These are phyloP conservation scores for Russula sp. DNA, from an alignment of 768 basidiomycete species.

Conservation along the genomic window DNA sequence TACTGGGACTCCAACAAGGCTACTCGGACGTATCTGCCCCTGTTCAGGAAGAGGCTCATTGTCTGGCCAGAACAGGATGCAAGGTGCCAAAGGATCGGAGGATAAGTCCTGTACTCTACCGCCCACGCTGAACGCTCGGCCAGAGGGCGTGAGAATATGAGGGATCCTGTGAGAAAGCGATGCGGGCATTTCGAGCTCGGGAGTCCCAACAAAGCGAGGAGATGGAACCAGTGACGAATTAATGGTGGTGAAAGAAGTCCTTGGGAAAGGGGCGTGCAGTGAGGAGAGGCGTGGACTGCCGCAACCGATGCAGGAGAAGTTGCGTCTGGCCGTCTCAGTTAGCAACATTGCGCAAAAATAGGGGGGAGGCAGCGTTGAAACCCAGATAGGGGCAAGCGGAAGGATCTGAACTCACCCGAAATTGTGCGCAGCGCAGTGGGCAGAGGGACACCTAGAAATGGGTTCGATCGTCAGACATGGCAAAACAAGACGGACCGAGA, in stretches of 20 bases:
- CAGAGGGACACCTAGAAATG: conserved; percentile 51
- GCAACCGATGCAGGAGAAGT: conserved; percentile 71
- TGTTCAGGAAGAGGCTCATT: conserved; percentile 80
- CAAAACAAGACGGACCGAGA: too few species aligned
- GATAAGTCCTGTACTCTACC: conserved; percentile 80
- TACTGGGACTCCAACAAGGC: conserved; percentile 50
- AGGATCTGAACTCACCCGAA: conserved; percentile 59
- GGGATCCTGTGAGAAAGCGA: conserved; percentile 20
- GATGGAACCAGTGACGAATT: conserved; percentile 20
- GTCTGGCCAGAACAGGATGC: conserved; percentile 89
- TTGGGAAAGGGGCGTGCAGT: conserved; percentile 26
- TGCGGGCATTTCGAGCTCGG: conserved; percentile 13
- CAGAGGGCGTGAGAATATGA: conserved; percentile 74
- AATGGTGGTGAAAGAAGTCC: conserved; percentile 28
- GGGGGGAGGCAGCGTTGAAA: conserved; percentile 19
- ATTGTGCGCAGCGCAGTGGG: conserved; percentile 75
- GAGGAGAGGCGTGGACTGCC: conserved; percentile 49
- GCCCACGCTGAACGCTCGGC: conserved; percentile 66
- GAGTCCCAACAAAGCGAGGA: conserved; percentile 13
- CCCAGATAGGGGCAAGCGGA: conserved; percentile 28
- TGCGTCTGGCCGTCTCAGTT: conserved; percentile 57
- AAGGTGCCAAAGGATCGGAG: conserved; percentile 60
- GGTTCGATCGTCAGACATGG: conserved; percentile 1
- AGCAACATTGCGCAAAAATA: conserved; percentile 25
- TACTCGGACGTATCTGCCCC: conserved; percentile 62